Conservation (phyloP, 192 early-diverging fungal genomes). For the Dimargaris cristalligena region DNA sequence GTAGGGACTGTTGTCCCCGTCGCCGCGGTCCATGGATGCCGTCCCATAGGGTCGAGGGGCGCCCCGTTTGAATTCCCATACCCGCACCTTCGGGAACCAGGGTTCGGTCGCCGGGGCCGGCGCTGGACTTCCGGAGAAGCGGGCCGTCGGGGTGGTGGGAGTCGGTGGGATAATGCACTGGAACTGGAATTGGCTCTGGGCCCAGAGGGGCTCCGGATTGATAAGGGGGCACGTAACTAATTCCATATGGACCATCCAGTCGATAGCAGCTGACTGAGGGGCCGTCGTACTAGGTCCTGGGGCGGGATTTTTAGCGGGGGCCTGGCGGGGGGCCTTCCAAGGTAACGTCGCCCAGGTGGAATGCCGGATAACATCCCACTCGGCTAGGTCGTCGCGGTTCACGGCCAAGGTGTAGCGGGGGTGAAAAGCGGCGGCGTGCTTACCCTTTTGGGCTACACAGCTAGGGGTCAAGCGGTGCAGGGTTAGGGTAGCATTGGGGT, state of each 20-base stretch:
- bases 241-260: not conserved
- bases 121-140: not conserved
- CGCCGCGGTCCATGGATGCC: conserved; percentile 6
- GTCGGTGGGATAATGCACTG: not conserved
- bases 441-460: not conserved
- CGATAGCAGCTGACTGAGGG: not conserved
- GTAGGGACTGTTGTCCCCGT: not conserved
- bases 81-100: not conserved
- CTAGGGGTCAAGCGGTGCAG: conserved; percentile 4
- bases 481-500: not conserved
- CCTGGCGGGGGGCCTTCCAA: not conserved
- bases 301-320: not conserved
- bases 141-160: not conserved
- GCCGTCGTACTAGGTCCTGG: not conserved
- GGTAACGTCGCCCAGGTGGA: not conserved
- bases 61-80: not conserved
- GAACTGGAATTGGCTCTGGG: conserved; percentile 1
- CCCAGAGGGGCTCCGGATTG: conserved; percentile 6
- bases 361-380: conserved; percentile 5
- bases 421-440: not conserved
- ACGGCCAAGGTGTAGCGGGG: not conserved
- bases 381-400: conserved; percentile 3
- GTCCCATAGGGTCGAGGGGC: conserved; percentile 9
- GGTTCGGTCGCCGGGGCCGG: not conserved
- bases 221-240: conserved; percentile 1